Conservation (phyloP, 148 eudicot species). For the Rheum nobile region DNA sequence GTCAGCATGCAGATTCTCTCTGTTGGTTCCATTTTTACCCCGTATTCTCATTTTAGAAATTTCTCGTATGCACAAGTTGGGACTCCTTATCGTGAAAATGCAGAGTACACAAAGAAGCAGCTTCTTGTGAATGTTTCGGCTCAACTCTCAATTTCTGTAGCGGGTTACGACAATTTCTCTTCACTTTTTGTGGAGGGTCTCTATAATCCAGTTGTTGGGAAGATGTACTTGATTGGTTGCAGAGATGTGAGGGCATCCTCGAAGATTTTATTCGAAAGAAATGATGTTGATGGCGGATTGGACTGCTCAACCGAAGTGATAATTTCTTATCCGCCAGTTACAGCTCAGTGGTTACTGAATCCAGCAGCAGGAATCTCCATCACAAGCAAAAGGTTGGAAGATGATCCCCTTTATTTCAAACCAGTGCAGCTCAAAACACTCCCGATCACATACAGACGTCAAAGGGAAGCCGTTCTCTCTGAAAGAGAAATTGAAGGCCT, state of each 20-base stretch:
- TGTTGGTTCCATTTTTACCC: constrained; percentile 61
- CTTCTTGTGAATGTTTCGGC: constrained; percentile 73
- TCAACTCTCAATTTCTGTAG: constrained; percentile 34
- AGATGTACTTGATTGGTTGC: constrained; percentile 80
- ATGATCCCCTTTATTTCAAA: constrained; percentile 61
- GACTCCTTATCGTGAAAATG: constrained; percentile 27
- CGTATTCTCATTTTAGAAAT: constrained; percentile 25
- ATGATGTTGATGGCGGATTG: constrained; percentile 56
- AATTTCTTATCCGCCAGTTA: constrained; percentile 68
- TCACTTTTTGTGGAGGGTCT: constrained; percentile 69
- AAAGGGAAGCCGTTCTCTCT: constrained; percentile 65
- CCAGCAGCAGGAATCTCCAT: constrained; percentile 62
- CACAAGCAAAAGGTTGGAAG: constrained; percentile 61
- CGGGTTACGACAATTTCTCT: constrained; percentile 31
- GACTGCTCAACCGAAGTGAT: constrained; percentile 67
- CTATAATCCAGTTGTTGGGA: constrained; percentile 64
- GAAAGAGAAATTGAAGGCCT: constrained; percentile 63
- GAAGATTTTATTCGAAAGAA: constrained; percentile 45
- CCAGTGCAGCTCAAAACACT: constrained; percentile 51
- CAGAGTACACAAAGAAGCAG: constrained; percentile 46
- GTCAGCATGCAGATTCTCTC: constrained; percentile 56
- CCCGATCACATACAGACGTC: constrained; percentile 63
- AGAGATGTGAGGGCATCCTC: constrained; percentile 68
- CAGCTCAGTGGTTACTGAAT: constrained; percentile 65
- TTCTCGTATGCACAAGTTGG: constrained; percentile 20